Base-by-base conservation (phyloP, 1,139 yeast genomes). In the Suhomyces ambrosiae region DNA sequence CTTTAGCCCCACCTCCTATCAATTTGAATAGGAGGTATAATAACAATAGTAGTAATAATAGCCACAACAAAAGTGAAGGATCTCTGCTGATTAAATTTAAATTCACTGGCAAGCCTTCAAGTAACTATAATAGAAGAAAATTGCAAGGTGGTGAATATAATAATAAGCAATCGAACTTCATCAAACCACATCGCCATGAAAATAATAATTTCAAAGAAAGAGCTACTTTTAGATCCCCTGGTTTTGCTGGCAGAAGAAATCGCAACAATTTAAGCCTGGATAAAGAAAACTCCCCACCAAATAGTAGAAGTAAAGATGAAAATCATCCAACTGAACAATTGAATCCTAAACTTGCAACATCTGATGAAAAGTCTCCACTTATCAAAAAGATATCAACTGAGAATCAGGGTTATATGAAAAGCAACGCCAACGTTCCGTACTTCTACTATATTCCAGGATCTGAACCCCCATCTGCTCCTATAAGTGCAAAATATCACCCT, bases 1-100 rank as follows among this genome's bases (percentile, higher is more conserved):
- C 71, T 23, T 66, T 82, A 37, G 89, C 90, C 0, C 90, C 90
- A 4, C 88, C 90, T 6, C 90, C 90, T 3, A 80, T 83, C 21
- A 79, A 80, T 48, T 68, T 80, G 44, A 59, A 63, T 35, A 72
- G 41, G 34, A 37, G 45, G 10, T 37, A 33, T 18, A 30, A 13
- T 16, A 31, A 25, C 11, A 23, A 14, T n/a, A n/a, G n/a, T n/a
- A n/a, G n/a, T n/a, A n/a, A n/a, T n/a, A n/a, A n/a, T n/a, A n/a
- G n/a, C 7, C 8, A 18, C 8, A 18, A 18, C 21, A 18, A 18
- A 18, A 6, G 5, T 18, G 21, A 18, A 18, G 21, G 21, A 18
- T 18, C 8, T 18, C 21, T 6, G 8, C 21, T 8, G 8, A 8
- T 5, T 8, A 42, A 37, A 30, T 21, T 33, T 8, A 41, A 35